phyloP scores from a whole-genome alignment of 2,329 filamentous ascomycete genomes.

The Cladophialophora immunda region DNA sequence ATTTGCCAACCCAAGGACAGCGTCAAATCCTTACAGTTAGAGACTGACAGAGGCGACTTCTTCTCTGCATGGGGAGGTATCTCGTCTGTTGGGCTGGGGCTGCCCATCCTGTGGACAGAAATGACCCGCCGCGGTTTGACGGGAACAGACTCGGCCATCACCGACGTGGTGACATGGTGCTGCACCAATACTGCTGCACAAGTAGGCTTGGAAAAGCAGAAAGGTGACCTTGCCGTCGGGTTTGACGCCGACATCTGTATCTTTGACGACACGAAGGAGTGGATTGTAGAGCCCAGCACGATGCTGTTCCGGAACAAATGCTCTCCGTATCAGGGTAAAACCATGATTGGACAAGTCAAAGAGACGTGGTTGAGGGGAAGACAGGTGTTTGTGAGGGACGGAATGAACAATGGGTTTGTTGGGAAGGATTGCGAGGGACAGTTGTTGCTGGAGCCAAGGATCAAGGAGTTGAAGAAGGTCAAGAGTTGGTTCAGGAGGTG shows the following conservation, averaged over 20 bases:
- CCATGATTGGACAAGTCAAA: conserved; percentile 77
- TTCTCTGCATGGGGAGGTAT: conserved; percentile 97
- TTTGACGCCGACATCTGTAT: conserved; percentile 92
- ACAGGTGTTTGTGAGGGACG: conserved; percentile 76
- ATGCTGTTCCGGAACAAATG: conserved; percentile 97
- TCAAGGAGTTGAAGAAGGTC: conserved; percentile 36
- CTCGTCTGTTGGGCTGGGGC: conserved; percentile 87
- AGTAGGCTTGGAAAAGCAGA: conserved; percentile 81
- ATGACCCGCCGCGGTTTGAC: conserved; percentile 67
- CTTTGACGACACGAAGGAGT: conserved; percentile 84
- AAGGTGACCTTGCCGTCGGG: conserved; percentile 81
- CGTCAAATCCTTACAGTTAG: conserved; percentile 42
- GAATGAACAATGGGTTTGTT: conserved; percentile 53
- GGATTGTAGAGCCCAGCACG: conserved; percentile 75
- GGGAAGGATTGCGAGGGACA: conserved; percentile 48
- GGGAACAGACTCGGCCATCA: conserved; percentile 61
- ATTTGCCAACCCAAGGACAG: conserved; percentile 43
- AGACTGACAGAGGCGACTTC: conserved; percentile 75
- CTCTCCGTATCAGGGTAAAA: conserved; percentile 86
- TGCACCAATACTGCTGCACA: conserved; percentile 86
- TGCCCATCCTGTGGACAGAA: conserved; percentile 89
- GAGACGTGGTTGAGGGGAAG: conserved; percentile 86
- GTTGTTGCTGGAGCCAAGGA: conserved; percentile 49
- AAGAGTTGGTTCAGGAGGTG: conserved; percentile 39
- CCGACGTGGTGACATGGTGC: conserved; percentile 86